Base-by-base conservation (phyloP, 257 asterid species). In the Solanum etuberosum region DNA sequence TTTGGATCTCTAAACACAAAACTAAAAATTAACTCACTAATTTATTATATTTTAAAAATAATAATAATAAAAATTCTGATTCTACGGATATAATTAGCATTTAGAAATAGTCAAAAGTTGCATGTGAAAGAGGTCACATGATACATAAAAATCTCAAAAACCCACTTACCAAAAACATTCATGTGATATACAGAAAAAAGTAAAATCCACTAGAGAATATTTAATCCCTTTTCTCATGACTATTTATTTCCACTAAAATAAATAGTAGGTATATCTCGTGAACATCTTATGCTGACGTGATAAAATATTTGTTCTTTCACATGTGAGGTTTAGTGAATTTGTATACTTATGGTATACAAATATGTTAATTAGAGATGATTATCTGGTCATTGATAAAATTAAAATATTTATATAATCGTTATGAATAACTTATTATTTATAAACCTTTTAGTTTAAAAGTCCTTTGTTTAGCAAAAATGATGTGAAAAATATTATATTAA, bases 121-220 rank as follows among this genome's bases (percentile, higher is more conserved):
- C 85, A 80, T 29, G 42, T 46, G 67, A 46, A 72, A 42, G 9
- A 9, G 29, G 27, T 80, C 40, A 31, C 85, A 46, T 3, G 40
- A 80, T 43, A 27, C 65, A 46, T 25, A 14, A 20, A 77, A 77
- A n/a, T 77, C 63, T 80, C 40, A 27, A n/a, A 48, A 48, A 2
- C 59, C 27, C 78, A 84, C 86, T 63, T 21, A 35, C 35, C 77
- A 84, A 25, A 84, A 84, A 43, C 59, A 84, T 25, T 63, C 78
- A 38, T 43, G 80, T 84, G 80, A 54, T 54, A 6, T 6, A 51
- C 25, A 32, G 20, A n/a, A 15, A 43, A 34, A 59, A 84, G 14
- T 15, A 32, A 84, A 38, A 38, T 29, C 85, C 42, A 80, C 67
- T 27, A 27, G 11, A 5, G 20, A 46, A 46, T 42, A 78, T 42